These are phyloP conservation scores for Umbelopsis ramanniana DNA, from an alignment of 192 early-diverging fungal species.

Conservation along the genomic window DNA sequence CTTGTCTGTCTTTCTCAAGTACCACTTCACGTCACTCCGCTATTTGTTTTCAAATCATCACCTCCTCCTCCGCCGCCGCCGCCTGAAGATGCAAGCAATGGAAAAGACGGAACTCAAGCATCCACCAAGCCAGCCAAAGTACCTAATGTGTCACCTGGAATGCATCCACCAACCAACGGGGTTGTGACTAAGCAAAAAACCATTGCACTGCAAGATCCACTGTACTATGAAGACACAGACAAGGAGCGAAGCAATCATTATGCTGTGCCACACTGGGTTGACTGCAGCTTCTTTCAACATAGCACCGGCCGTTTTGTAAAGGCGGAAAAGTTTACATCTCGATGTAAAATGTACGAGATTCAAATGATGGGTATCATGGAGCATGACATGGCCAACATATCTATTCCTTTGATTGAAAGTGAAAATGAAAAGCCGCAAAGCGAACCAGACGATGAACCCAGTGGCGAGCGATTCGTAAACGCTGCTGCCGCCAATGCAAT, in stretches of 20 bases:
- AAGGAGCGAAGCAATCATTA: slow-evolving; percentile 52
- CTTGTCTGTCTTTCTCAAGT: slow-evolving; percentile 87
- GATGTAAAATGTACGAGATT: slow-evolving; percentile 85
- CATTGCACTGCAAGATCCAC: slow-evolving; percentile 47
- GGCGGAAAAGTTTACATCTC: slow-evolving; percentile 61
- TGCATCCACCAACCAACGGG: slow-evolving; percentile 23
- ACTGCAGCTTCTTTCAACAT: slow-evolving; percentile 84
- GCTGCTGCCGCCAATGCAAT: not conserved
- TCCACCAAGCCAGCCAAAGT: not conserved
- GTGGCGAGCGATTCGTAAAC: not conserved
- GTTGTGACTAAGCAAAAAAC: slow-evolving; percentile 39
- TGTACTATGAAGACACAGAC: slow-evolving; percentile 53
- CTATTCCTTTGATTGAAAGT: slow-evolving; percentile 56
- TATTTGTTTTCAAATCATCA: slow-evolving; percentile 73
- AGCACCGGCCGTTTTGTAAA: slow-evolving; percentile 48
- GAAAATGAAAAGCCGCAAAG: not conserved
- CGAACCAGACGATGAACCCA: not conserved
- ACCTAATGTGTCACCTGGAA: slow-evolving; percentile 13
- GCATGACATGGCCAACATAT: slow-evolving; percentile 56
- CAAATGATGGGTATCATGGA: slow-evolving; percentile 83
- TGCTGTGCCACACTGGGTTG: slow-evolving; percentile 90
- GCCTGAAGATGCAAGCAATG: not conserved
- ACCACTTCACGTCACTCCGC: slow-evolving; percentile 87
- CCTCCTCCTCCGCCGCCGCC: not conserved
- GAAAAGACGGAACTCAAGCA: slow-evolving; percentile 25